Evolutionary conservation across 345 rosid species (phyloP), one percentile per base, ranked within the genome.

Genomic region (Capsella bursapastoris): DNA sequence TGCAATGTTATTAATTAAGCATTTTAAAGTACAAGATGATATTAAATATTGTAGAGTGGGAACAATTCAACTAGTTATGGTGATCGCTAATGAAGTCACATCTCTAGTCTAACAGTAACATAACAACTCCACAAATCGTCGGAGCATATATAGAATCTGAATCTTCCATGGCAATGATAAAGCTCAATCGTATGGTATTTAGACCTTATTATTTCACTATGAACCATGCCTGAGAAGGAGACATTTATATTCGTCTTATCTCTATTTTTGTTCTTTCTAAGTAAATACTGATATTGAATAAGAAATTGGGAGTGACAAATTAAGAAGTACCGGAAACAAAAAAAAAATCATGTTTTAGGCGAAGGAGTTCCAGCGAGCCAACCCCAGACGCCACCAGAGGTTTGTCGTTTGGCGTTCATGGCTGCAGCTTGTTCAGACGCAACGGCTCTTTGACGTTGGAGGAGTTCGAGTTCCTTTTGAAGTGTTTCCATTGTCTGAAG

Each of bases 381-480:
- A 28, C 93, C 88, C 99, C 97, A 95, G 57, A 95, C 89, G 8
- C 99, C 93, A 50, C 96, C 88, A 1, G 96, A 90, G 63, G 86
- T 77, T 69, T 92, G 92, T 78, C 76, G 81, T 77, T 82, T 88
- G 53, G 88, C 87, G 31, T 76, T 83, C 16, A 82, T 49, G 10
- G 53, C 57, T 60, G 86, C 88, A 2, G 92, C 94, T 81, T 94
- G 84, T 81, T 90, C 98, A 2, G 98, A 91, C 31, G 91, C 93
- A 5, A 43, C 69, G 3, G 97, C 98, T 80, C 83, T 86, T 77
- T 95, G 99, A 31, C 97, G 86, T 67, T 83, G 92, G 57, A 95
- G 85, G 66, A 92, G 96, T 71, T 86, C 96, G 0, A 92, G 89
- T 78, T 92, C 99, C 80, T 87, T 90, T 64, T 86, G 85, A 32